Base-by-base conservation (phyloP, 805 yeast genomes). In the Torulaspora gathmanii region DNA sequence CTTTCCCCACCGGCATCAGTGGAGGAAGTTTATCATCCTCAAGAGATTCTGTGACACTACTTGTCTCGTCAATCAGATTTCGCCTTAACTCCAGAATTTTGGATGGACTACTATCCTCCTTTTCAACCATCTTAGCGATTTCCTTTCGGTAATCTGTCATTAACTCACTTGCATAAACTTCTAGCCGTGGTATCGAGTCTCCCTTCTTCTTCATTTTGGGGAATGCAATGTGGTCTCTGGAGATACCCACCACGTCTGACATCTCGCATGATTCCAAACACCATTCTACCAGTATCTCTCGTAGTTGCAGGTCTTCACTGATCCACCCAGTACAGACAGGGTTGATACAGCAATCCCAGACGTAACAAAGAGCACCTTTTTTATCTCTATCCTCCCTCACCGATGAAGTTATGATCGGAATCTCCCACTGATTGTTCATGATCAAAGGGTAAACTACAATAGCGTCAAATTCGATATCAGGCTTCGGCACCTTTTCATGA, bases 191-290 rank as follows among this genome's bases (percentile, higher is more conserved):
- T 2, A 79, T 70, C 26, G 65, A 22, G 9, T 50, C 71, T 1
- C 95, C 95, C 67, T 89, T 89, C 40, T 74, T 67, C 9, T 71
- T 61, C 79, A 91, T 72, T 54, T 86, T 86, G 1, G 96, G 96
- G 2, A 78, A 69, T 3, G 78, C 60, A 37, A 79, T 70, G 29
- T 61, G 60, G 41, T 82, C 83, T 42, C 95, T 68, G 44, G 83
- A 85, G 13, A 89, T 69, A 3, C 68, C 63, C 1, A 80, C 60
- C 39, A 71, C 68, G 12, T 66, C 68, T 20, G 74, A 57, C 47
- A 81, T 67, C 60, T 87, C 96, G 3, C 86, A 79, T 9, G 89
- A 76, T 58, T 87, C 95, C 33, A 88, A 61, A 56, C 95, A 83
- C 84, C 95, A 87, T 59, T 87, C 95, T 5, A 84, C 75, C 39